These are phyloP conservation scores for Diaporthe eres DNA, from an alignment of 2,329 filamentous ascomycete genomes.

Conservation along the genomic window DNA sequence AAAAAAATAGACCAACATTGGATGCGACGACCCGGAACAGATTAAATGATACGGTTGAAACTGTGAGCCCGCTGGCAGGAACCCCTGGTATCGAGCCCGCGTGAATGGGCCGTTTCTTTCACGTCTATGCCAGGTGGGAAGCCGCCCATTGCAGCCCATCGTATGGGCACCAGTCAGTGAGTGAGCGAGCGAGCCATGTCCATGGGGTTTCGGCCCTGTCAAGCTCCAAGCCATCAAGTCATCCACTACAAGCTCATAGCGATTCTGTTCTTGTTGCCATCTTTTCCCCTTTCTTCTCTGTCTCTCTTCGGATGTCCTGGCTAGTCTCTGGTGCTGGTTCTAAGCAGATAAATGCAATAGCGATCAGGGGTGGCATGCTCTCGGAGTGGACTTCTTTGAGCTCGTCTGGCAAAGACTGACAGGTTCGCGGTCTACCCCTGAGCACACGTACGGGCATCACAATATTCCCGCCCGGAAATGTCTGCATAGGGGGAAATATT, in stretches of 20 bases:
- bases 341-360: not conserved
- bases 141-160: not conserved
- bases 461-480: not conserved
- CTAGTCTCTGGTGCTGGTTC: not conserved
- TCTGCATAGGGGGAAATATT: not conserved
- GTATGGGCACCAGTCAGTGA: not conserved
- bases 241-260: not conserved
- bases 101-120: not conserved
- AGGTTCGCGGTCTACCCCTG: not conserved
- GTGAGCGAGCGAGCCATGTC: conserved; percentile 3
- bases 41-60: conserved; percentile 23
- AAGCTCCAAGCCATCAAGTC: not conserved
- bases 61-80: conserved; percentile 11
- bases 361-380: not conserved
- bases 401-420: not conserved
- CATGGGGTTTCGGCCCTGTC: not conserved
- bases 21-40: conserved; percentile 25
- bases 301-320: not conserved
- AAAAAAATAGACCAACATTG: conserved; percentile 32
- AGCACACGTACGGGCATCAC: not conserved
- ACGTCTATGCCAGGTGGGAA: not conserved
- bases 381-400: not conserved
- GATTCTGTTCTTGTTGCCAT: not conserved
- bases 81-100: not conserved
- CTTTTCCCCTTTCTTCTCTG: not conserved